phyloP scores from a whole-genome alignment of 768 basidiomycete genomes.

The Termitomyces sp. region DNA sequence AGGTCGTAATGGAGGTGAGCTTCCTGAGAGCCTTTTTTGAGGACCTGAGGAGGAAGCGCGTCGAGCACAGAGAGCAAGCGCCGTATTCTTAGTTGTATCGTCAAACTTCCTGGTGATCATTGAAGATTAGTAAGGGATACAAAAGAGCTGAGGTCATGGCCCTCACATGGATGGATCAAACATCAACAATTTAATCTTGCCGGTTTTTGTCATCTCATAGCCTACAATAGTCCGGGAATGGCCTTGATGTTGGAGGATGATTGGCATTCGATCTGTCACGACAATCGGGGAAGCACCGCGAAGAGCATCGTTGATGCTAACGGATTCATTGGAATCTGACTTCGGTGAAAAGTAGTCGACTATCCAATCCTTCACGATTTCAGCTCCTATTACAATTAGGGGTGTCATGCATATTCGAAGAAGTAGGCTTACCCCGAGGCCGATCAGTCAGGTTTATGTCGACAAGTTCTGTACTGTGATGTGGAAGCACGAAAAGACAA shows the following conservation, averaged over 20 bases:
- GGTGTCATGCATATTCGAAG: neutral
- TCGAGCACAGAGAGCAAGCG: slow-evolving; percentile 3
- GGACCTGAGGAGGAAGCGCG: neutral
- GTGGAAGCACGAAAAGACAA: neutral
- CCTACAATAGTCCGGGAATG: slow-evolving; percentile 89
- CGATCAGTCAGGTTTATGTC: slow-evolving; percentile 54
- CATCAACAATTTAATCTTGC: slow-evolving; percentile 56
- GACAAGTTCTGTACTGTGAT: slow-evolving; percentile 48
- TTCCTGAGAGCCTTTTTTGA: slow-evolving; percentile 2
- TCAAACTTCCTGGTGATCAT: slow-evolving; percentile 9
- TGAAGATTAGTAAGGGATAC: neutral
- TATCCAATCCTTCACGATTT: slow-evolving; percentile 63
- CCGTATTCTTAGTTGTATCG: slow-evolving; percentile 2
- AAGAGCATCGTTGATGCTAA: slow-evolving; percentile 48
- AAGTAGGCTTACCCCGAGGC: slow-evolving; percentile 30
- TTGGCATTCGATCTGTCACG: slow-evolving; percentile 63
- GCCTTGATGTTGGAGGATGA: slow-evolving; percentile 78
- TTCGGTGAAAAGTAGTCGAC: slow-evolving; percentile 59
- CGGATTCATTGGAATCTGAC: slow-evolving; percentile 15
- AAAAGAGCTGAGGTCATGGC: neutral
- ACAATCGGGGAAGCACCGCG: slow-evolving; percentile 45
- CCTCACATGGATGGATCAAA: slow-evolving; percentile 75
- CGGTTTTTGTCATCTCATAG: slow-evolving; percentile 62
- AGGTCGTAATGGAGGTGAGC: slow-evolving; percentile 1
- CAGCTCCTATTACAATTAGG: slow-evolving; percentile 27